phyloP scores from a whole-genome alignment of 129 eudicot species.

The Cynara cardunculus region DNA sequence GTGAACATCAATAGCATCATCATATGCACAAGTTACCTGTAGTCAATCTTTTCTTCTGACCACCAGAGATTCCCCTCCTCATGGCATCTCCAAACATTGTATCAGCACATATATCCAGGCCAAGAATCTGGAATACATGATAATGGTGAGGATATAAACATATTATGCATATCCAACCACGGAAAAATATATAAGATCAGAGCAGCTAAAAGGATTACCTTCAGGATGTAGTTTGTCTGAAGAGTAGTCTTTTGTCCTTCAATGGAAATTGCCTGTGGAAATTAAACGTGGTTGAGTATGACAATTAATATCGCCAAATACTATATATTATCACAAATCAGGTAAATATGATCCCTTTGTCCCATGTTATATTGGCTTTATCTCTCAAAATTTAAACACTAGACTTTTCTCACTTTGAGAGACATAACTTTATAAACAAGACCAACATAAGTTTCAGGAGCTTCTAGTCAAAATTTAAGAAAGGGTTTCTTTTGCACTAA shows the following conservation, averaged over 20 bases:
- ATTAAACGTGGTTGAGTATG: background rate
- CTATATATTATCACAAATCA: background rate
- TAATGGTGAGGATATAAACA: background rate
- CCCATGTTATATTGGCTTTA: background rate
- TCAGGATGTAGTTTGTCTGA: constrained; percentile 56
- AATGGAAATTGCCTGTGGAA: constrained; percentile 44
- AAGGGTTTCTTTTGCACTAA: background rate
- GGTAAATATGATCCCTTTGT: background rate
- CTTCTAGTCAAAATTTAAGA: background rate
- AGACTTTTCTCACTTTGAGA: background rate
- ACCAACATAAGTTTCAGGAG: background rate
- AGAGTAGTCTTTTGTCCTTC: constrained; percentile 57
- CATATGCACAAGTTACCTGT: constrained; percentile 46
- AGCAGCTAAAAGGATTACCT: constrained; percentile 26
- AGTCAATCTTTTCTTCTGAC: constrained; percentile 88
- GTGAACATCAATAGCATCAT: background rate
- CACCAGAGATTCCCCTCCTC: constrained; percentile 92
- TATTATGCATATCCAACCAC: background rate
- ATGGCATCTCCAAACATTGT: constrained; percentile 75
- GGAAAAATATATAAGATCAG: background rate
- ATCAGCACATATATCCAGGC: constrained; percentile 72
- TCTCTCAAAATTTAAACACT: background rate
- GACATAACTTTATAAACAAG: background rate
- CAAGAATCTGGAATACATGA: constrained; percentile 47
- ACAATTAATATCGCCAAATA: background rate